A percentile compares a stretch with the other conserved stretches of the same genome.
phyloP scores from a whole-genome alignment of 208 protist genomes.

The Leishmania turanica region DNA sequence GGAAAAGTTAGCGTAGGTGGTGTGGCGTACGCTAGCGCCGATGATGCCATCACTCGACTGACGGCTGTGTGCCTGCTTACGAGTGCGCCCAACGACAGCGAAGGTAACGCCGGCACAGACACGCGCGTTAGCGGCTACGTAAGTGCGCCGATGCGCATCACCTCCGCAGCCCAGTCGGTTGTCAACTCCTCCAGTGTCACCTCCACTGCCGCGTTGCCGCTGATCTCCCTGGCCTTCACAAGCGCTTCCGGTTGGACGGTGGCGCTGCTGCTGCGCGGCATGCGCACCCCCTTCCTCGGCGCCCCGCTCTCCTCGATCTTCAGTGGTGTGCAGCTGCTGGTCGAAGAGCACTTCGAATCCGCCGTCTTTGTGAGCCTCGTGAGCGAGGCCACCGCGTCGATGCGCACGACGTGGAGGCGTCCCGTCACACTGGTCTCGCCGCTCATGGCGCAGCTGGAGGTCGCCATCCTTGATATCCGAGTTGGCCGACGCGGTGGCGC shows the following conservation, averaged over 20 bases:
- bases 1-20: not conserved
- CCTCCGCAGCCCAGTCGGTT: not conserved
- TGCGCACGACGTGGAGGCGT: conserved; percentile 14
- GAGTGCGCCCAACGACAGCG: not conserved
- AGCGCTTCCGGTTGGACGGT: conserved; percentile 57
- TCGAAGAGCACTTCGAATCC: conserved; percentile 35
- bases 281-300: conserved; percentile 50
- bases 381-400: conserved; percentile 13
- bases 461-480: conserved; percentile 6
- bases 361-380: conserved; percentile 26
- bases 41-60: conserved; percentile 10
- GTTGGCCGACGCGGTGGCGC: conserved; percentile 16
- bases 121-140: conserved; percentile 19
- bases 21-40: not conserved
- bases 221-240: conserved; percentile 40
- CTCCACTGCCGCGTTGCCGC: not conserved
- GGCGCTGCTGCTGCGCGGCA: conserved; percentile 41
- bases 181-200: not conserved
- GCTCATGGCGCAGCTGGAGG: conserved; percentile 21
- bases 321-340: conserved; percentile 47
- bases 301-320: conserved; percentile 52
- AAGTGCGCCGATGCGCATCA: not conserved
- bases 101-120: not conserved
- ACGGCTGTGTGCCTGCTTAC: conserved; percentile 21
- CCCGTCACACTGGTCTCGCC: conserved; percentile 11